A percentile compares a stretch with the other conserved stretches of the same genome.
Conservation (phyloP, 768 basidiomycete species). For the Auriscalpium orientale region DNA sequence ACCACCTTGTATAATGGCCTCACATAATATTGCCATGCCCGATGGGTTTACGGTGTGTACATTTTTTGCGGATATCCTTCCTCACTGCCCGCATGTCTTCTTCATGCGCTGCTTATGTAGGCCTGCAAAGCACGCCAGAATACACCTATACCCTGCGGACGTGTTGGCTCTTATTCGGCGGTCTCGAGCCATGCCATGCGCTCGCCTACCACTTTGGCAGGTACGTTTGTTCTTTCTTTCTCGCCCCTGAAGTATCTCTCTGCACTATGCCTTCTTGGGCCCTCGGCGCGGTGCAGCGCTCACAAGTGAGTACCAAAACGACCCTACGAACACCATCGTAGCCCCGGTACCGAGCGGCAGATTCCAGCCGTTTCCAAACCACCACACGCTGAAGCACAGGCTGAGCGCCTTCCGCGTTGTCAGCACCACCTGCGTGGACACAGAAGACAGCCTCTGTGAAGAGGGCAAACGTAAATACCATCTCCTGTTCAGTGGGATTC, state of each 20-base stretch:
- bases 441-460: slow-evolving; percentile 60
- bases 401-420: slow-evolving; percentile 77
- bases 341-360: slow-evolving; percentile 57
- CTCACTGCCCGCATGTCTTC: too few relatives aligned
- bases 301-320: slow-evolving; percentile 40
- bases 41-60: not conserved
- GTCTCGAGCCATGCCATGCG: too few relatives aligned
- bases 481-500: not conserved
- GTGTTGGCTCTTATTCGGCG: too few relatives aligned
- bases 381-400: slow-evolving; percentile 78
- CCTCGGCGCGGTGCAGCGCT: not conserved
- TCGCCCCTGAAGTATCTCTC: too few relatives aligned
- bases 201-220: too few relatives aligned
- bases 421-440: slow-evolving; percentile 74
- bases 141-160: too few relatives aligned
- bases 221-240: too few relatives aligned
- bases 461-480: not conserved
- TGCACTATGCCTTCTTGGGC: too few relatives aligned
- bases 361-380: slow-evolving; percentile 73
- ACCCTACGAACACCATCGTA: slow-evolving; percentile 65
- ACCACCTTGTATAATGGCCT: not conserved
- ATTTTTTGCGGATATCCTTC: not conserved
- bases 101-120: too few relatives aligned
- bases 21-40: not conserved
- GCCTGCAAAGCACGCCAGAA: too few relatives aligned